Conservation (phyloP, 805 yeast species). For the Cyberlindnera suaveolens region DNA sequence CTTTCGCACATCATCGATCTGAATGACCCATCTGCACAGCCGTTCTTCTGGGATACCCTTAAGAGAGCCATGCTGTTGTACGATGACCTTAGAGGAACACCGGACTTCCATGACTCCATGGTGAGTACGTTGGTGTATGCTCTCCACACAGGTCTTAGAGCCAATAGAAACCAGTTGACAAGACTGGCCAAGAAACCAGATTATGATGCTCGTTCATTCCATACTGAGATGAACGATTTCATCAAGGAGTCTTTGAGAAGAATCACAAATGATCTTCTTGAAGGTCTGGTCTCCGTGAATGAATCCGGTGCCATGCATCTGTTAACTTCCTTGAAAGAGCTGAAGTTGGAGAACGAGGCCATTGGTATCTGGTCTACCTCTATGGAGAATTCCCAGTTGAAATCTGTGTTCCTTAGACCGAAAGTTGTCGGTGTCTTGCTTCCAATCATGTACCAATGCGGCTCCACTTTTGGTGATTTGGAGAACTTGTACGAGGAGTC, state of each 20-base stretch:
- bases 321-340: conserved; percentile 54
- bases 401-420: conserved; percentile 49
- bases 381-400: conserved; percentile 35
- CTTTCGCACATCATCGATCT: conserved; percentile 28
- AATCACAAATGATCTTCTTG: conserved; percentile 44
- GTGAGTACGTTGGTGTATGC: conserved; percentile 45
- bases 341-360: conserved; percentile 56
- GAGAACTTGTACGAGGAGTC: conserved; percentile 47
- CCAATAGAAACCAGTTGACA: conserved; percentile 47
- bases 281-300: conserved; percentile 36
- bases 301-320: conserved; percentile 53
- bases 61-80: conserved; percentile 45
- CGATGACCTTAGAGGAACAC: conserved; percentile 38
- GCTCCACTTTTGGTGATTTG: conserved; percentile 57
- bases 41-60: conserved; percentile 47
- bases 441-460: conserved; percentile 58
- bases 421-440: conserved; percentile 63
- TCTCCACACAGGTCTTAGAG: conserved; percentile 49
- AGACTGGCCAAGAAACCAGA: conserved; percentile 54
- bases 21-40: conserved; percentile 34
- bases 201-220: conserved; percentile 52
- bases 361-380: conserved; percentile 66
- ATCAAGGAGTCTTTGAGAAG: conserved; percentile 45
- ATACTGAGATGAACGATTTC: conserved; percentile 44
- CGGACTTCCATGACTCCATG: conserved; percentile 40